Evolutionary conservation across 352 stramenopile species (phyloP).

Genomic region (Phytophthora litchii): DNA sequence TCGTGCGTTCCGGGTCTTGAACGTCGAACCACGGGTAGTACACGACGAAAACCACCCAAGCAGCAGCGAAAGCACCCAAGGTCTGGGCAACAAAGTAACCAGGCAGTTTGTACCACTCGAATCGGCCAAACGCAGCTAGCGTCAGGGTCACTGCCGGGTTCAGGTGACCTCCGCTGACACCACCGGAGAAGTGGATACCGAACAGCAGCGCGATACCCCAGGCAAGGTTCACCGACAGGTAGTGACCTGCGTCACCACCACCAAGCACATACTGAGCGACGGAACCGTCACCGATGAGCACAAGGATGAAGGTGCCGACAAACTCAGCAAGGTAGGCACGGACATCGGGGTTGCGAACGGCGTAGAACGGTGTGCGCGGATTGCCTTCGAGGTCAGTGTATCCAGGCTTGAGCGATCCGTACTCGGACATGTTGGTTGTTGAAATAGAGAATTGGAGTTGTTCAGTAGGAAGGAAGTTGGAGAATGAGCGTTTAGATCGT

Average conservation of each 20-base stretch:
- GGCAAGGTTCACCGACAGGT: conserved; percentile 50
- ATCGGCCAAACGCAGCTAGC: conserved; percentile 44
- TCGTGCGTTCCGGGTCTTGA: conserved; percentile 40
- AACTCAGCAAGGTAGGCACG: conserved; percentile 66
- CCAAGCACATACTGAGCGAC: conserved; percentile 58
- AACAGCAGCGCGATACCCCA: conserved; percentile 72
- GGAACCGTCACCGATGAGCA: conserved; percentile 60
- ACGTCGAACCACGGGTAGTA: conserved; percentile 60
- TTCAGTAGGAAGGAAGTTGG: conserved; percentile 13
- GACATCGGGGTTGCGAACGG: conserved; percentile 36
- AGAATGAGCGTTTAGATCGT: conserved; percentile 20
- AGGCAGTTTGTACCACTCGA: conserved; percentile 58
- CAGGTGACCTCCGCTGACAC: conserved; percentile 63
- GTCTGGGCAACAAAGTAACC: conserved; percentile 56
- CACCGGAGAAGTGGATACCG: conserved; percentile 56
- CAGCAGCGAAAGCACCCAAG: conserved; percentile 47
- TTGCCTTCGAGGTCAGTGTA: conserved; percentile 38
- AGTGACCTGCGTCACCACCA: conserved; percentile 47
- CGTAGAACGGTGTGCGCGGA: conserved; percentile 35
- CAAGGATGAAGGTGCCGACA: conserved; percentile 66
- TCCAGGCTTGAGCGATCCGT: conserved; percentile 37
- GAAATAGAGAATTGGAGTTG: conserved; percentile 9
- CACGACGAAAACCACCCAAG: conserved; percentile 51
- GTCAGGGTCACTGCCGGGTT: conserved; percentile 64
- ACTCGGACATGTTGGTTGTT: conserved; percentile 36